Conservation (phyloP, 2,329 filamentous ascomycete genomes). For the Coniochaeta sp. region DNA sequence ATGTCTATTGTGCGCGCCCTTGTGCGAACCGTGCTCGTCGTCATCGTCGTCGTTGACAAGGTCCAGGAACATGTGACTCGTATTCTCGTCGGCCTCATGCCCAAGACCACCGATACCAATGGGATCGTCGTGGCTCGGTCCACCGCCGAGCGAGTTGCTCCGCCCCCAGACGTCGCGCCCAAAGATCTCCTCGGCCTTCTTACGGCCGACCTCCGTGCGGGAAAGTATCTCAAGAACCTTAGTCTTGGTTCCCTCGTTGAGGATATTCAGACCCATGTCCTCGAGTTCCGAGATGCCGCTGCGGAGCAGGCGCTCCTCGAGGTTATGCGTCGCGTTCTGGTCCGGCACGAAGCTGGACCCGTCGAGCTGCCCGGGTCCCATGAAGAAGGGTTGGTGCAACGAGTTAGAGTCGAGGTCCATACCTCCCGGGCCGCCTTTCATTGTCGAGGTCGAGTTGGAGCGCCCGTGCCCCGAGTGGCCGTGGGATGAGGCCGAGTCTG, state of each 20-base stretch:
- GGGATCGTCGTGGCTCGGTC: conserved; percentile 15
- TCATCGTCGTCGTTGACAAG: conserved; percentile 46
- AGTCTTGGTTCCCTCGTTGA: conserved; percentile 37
- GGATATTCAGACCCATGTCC: conserved; percentile 36
- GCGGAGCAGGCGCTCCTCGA: conserved; percentile 44
- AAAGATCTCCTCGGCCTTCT: conserved; percentile 43
- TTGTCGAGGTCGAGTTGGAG: conserved; percentile 11
- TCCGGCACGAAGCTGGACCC: conserved; percentile 35
- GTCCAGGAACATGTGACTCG: conserved; percentile 50
- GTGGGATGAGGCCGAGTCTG: conserved; percentile 27
- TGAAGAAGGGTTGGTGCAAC: conserved; percentile 36
- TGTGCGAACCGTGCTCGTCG: background rate
- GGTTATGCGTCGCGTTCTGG: conserved; percentile 30
- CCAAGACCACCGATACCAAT: conserved; percentile 18
- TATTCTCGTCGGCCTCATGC: conserved; percentile 37
- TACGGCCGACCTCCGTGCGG: conserved; percentile 42
- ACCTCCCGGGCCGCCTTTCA: conserved; percentile 25
- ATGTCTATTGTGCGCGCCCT: background rate
- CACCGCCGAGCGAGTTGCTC: conserved; percentile 2
- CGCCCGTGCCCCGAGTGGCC: conserved; percentile 21
- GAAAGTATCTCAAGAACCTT: conserved; percentile 46
- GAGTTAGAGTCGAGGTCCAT: conserved; percentile 31
- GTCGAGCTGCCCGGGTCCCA: conserved; percentile 24
- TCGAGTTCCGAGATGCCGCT: conserved; percentile 24
- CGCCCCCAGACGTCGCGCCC: conserved; percentile 41